Evolutionary conservation across 1,139 yeast species (phyloP).

Genomic region (Protomyces inundatus): DNA sequence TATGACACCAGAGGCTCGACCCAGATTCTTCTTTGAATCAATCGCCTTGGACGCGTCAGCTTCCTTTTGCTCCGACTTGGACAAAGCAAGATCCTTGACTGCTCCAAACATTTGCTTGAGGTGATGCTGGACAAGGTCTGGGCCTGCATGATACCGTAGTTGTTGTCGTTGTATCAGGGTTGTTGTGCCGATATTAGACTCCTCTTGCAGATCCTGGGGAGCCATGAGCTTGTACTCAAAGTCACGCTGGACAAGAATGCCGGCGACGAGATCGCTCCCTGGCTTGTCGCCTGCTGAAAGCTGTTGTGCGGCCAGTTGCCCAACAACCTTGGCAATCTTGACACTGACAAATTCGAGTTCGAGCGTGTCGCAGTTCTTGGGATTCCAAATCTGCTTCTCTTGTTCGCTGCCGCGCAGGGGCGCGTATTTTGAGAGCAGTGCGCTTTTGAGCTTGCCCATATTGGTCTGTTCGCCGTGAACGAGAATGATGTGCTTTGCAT

Average conservation of each 20-base stretch:
- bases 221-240: constrained; percentile 79
- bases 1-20: constrained; percentile 5
- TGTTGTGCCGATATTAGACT: constrained; percentile 80
- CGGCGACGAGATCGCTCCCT: constrained; percentile 52
- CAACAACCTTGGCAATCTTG: constrained; percentile 57
- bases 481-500: constrained; percentile 60
- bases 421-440: constrained; percentile 78
- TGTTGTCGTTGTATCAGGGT: constrained; percentile 76
- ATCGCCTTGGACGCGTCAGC: constrained; percentile 38
- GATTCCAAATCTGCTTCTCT: constrained; percentile 89
- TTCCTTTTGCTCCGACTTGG: neutral
- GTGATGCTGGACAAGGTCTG: constrained; percentile 79
- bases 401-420: constrained; percentile 77
- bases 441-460: constrained; percentile 94
- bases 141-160: constrained; percentile 71
- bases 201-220: constrained; percentile 81
- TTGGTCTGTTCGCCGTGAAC: constrained; percentile 99
- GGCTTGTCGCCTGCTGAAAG: constrained; percentile 33
- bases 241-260: constrained; percentile 85
- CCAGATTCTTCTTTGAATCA: constrained; percentile 39
- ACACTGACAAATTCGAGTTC: constrained; percentile 73
- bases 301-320: constrained; percentile 31
- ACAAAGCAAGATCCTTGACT: constrained; percentile 52
- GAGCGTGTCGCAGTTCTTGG: constrained; percentile 81
- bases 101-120: constrained; percentile 93